Conservation (phyloP, 139 green algal genomes). For the Monoraphidium neglectum region DNA sequence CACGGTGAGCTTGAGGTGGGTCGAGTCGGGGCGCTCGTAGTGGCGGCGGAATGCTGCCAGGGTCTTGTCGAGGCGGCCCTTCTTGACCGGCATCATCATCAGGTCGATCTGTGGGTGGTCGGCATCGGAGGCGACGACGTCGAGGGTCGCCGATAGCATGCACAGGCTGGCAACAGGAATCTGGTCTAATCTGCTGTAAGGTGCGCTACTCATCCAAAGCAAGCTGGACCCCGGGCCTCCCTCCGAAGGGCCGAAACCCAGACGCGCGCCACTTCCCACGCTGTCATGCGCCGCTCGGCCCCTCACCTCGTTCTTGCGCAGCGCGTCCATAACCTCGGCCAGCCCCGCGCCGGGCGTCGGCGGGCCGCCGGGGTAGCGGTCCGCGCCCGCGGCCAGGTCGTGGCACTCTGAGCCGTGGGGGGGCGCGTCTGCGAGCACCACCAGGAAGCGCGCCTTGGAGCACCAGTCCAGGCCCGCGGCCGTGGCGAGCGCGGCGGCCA, state of each 20-base stretch:
- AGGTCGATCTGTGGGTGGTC: constrained; percentile 31
- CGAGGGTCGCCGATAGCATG: too few relatives aligned
- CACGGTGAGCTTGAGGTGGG: constrained; percentile 10
- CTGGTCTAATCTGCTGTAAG: too few relatives aligned
- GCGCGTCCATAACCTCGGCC: constrained; percentile 2
- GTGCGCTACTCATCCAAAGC: too few relatives aligned
- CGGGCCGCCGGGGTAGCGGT: constrained; percentile 25
- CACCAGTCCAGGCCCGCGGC: constrained; percentile 34
- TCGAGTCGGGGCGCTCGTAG: constrained; percentile 21
- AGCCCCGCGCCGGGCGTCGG: constrained; percentile 4
- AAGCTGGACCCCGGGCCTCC: too few relatives aligned
- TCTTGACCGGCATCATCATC: constrained; percentile 30
- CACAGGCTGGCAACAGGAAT: too few relatives aligned
- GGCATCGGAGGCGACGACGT: too few relatives aligned
- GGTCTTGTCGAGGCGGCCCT: constrained; percentile 22
- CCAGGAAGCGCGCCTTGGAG: constrained; percentile 36
- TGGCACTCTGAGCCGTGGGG: constrained; percentile 35
- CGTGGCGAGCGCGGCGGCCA: constrained; percentile 31
- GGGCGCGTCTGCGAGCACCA: constrained; percentile 44
- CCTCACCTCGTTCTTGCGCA: constrained; percentile 10
- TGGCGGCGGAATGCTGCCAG: constrained; percentile 11
- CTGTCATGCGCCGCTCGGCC: too few relatives aligned
- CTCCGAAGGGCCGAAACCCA: too few relatives aligned
- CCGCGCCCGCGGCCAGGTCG: constrained; percentile 5
- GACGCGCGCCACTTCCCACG: too few relatives aligned